Conservation (phyloP, 768 basidiomycete genomes). For the Leccinellum albellum region DNA sequence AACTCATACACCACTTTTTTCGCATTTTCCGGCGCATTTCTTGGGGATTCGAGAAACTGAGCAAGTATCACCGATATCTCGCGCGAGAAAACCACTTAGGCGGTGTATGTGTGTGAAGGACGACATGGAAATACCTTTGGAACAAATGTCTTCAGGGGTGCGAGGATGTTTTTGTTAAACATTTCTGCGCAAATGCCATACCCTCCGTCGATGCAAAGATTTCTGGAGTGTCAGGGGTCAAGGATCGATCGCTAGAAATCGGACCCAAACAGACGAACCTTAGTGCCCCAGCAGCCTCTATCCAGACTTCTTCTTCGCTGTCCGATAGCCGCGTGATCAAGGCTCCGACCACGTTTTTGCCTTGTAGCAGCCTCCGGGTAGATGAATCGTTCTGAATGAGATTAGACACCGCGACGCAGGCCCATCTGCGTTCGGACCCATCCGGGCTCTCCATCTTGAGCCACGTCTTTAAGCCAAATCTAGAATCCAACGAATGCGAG, state of each 20-base stretch:
- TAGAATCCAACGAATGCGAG: not conserved
- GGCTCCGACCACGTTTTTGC: slow-evolving; percentile 84
- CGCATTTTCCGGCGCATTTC: slow-evolving; percentile 62
- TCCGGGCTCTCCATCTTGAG: slow-evolving; percentile 73
- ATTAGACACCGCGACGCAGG: slow-evolving; percentile 93
- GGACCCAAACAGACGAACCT: slow-evolving; percentile 47
- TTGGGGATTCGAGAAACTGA: slow-evolving; percentile 59
- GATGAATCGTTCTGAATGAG: slow-evolving; percentile 94
- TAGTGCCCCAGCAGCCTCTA: slow-evolving; percentile 85
- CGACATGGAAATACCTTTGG: slow-evolving; percentile 55
- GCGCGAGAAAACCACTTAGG: not conserved
- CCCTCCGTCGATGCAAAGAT: slow-evolving; percentile 92
- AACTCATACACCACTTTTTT: slow-evolving; percentile 81
- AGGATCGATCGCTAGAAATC: not conserved
- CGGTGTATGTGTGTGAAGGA: not conserved
- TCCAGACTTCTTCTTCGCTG: slow-evolving; percentile 83
- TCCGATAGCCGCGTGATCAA: slow-evolving; percentile 87
- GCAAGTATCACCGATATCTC: slow-evolving; percentile 75
- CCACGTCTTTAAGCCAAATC: slow-evolving; percentile 2
- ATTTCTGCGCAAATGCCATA: slow-evolving; percentile 95
- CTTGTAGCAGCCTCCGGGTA: slow-evolving; percentile 83
- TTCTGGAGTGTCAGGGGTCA: slow-evolving; percentile 45
- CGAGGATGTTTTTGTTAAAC: slow-evolving; percentile 92
- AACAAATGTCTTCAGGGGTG: slow-evolving; percentile 69
- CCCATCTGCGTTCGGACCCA: slow-evolving; percentile 84